Evolutionary conservation across 257 asterid genomes (phyloP), one percentile per base, ranked within the genome.

Genomic region (Paulownia fortunei): DNA sequence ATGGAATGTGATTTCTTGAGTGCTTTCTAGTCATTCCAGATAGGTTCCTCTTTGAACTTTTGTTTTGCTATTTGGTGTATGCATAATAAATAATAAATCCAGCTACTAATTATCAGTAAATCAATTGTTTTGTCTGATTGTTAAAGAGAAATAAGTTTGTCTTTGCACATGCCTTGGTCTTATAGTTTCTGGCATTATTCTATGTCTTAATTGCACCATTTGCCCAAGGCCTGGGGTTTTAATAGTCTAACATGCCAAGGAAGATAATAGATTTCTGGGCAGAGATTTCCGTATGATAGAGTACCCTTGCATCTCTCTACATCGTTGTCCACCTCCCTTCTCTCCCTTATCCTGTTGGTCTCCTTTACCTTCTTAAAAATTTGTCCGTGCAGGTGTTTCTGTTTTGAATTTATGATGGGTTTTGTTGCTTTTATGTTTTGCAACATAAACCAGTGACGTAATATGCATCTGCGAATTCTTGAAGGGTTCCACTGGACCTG

Each of bases 41-140:
- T 23, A 37, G 34, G 56, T 60, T 39, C 67, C 41, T 9, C 13
- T 19, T n/a, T 56, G 1, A 55, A 18, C 62, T 9, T n/a, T 64
- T 64, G 16, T 12, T 70, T 21, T 56, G 23, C 64, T 30, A 77
- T 47, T 69, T 77, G 52, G 64, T 61, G 61, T 51, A 9, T 49
- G 21, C 19, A 56, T 26, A 46, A 32, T 51, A 61, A 37, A 49
- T 61, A 23, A 71, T 49, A 2, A 32, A 64, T 10, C 61, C 73
- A 60, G 47, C 47, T 36, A 12, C 61, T 34, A 54, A 54, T 18
- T 51, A n/a, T 55, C 8, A 74, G 8, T 36, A 13, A 54, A 18
- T 36, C 26, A 47, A 27, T 39, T 46, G 21, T 32, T 34, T 23
- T 71, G 52, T 37, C 12, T 6, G 46, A 39, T 27, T 63, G 59